Percentiles rank a stretch among this genome's conserved stretches.
Conservation (phyloP, 2,329 filamentous ascomycete species). For the Pestalotiopsis fici region DNA sequence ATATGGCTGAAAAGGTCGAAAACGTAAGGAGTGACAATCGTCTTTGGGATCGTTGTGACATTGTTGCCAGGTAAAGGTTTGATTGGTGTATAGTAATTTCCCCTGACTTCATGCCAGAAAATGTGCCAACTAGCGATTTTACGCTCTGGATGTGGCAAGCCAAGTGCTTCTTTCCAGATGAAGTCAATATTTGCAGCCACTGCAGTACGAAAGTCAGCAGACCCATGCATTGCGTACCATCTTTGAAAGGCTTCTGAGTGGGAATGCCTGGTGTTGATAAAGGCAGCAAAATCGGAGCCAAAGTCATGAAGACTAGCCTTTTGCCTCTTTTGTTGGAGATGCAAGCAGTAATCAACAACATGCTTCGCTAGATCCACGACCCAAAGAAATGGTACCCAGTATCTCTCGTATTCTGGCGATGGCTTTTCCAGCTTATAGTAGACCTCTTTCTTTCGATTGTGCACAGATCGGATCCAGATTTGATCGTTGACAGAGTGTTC, state of each 20-base stretch:
- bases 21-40: conserved; percentile 72
- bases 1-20: conserved; percentile 65
- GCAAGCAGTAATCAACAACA: conserved; percentile 64
- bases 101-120: conserved; percentile 55
- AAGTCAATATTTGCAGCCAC: conserved; percentile 63
- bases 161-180: conserved; percentile 64
- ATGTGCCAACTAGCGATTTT: conserved; percentile 32
- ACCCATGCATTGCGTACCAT: conserved; percentile 55
- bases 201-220: conserved; percentile 63
- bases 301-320: conserved; percentile 59
- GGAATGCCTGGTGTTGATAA: conserved; percentile 51
- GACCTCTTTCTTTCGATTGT: conserved; percentile 43
- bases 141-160: conserved; percentile 38
- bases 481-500: conserved; percentile 48
- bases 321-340: conserved; percentile 26
- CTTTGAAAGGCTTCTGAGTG: conserved; percentile 39
- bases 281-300: conserved; percentile 53
- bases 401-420: conserved; percentile 60
- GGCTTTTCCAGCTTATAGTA: conserved; percentile 67
- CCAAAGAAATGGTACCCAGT: conserved; percentile 68
- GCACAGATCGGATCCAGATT: conserved; percentile 65
- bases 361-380: conserved; percentile 71
- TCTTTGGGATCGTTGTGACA: conserved; percentile 34
- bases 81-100: conserved; percentile 32
- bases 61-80: conserved; percentile 1